These are phyloP conservation scores for Ustilago tritici DNA, from an alignment of 1,284 basidiomycete species.

Conservation along the genomic window DNA sequence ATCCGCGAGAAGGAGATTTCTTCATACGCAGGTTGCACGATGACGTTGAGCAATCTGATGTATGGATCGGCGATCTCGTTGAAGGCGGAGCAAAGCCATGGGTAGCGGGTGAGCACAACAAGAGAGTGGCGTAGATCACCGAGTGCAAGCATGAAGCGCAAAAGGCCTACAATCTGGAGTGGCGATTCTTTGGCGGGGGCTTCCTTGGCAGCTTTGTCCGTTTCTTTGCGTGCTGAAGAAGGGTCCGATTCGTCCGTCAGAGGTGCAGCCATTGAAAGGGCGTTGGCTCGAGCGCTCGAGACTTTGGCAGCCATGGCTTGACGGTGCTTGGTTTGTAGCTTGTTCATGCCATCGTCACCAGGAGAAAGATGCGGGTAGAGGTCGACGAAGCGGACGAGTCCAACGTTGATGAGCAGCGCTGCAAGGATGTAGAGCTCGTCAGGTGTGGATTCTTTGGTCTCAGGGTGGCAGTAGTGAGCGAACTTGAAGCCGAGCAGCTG, in stretches of 20 bases:
- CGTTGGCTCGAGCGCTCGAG: slow-evolving; percentile 79
- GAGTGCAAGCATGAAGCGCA: slow-evolving; percentile 84
- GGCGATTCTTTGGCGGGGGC: slow-evolving; percentile 73
- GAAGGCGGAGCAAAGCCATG: slow-evolving; percentile 83
- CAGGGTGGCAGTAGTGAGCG: slow-evolving; percentile 78
- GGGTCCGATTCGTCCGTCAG: slow-evolving; percentile 74
- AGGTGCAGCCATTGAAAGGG: slow-evolving; percentile 86
- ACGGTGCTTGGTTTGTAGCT: slow-evolving; percentile 77
- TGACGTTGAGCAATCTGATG: slow-evolving; percentile 62
- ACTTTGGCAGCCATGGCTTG: slow-evolving; percentile 75
- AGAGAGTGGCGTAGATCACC: slow-evolving; percentile 84
- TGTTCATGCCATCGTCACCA: slow-evolving; percentile 56
- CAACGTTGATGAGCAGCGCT: slow-evolving; percentile 88
- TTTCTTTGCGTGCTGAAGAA: slow-evolving; percentile 44
- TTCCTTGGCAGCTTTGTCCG: slow-evolving; percentile 70
- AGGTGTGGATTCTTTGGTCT: slow-evolving; percentile 74
- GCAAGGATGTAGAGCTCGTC: slow-evolving; percentile 83
- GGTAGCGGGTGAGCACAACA: slow-evolving; percentile 83
- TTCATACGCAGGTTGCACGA: slow-evolving; percentile 62
- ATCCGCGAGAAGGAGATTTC: slow-evolving; percentile 71
- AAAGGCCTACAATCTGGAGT: slow-evolving; percentile 85
- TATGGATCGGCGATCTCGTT: slow-evolving; percentile 84
- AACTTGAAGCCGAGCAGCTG: slow-evolving; percentile 98
- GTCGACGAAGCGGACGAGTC: slow-evolving; percentile 85
- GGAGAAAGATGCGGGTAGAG: slow-evolving; percentile 82